Percentiles rank a stretch among this genome's conserved stretches.
Conservation (phyloP, 139 green algal genomes). For the Spirogloea muscicola region DNA sequence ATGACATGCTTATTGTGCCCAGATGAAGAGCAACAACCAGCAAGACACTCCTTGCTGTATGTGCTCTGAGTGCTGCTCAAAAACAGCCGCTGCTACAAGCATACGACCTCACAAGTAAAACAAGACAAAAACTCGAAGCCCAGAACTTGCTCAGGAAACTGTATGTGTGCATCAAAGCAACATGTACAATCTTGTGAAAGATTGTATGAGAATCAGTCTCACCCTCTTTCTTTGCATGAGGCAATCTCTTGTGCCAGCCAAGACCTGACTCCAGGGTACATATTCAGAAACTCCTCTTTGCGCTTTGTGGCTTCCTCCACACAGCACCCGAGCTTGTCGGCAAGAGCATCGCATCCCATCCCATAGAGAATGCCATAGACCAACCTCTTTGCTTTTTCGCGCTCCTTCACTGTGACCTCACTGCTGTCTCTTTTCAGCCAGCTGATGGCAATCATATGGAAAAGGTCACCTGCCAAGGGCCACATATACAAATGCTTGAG, state of each 20-base stretch:
- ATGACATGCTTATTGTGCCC: background rate
- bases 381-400: constrained; percentile 27
- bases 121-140: background rate
- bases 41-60: background rate
- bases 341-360: constrained; percentile 20
- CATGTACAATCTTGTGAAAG: background rate
- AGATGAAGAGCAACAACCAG: background rate
- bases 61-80: background rate
- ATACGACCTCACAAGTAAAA: background rate
- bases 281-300: constrained; percentile 39
- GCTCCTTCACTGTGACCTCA: constrained; percentile 41
- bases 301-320: constrained; percentile 51
- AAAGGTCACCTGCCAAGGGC: constrained; percentile 60
- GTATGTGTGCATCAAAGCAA: too few species aligned
- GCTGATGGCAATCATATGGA: constrained; percentile 62
- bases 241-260: constrained; percentile 47
- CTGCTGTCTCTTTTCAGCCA: constrained; percentile 54
- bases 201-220: background rate
- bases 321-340: constrained; percentile 73
- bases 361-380: constrained; percentile 41
- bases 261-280: constrained; percentile 42
- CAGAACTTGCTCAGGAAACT: too few species aligned
- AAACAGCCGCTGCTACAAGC: background rate
- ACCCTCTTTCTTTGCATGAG: constrained; percentile 45
- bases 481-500: too few species aligned